Conservation (phyloP, 2,329 filamentous ascomycete genomes). For the Chrysoporthe puriensis region DNA sequence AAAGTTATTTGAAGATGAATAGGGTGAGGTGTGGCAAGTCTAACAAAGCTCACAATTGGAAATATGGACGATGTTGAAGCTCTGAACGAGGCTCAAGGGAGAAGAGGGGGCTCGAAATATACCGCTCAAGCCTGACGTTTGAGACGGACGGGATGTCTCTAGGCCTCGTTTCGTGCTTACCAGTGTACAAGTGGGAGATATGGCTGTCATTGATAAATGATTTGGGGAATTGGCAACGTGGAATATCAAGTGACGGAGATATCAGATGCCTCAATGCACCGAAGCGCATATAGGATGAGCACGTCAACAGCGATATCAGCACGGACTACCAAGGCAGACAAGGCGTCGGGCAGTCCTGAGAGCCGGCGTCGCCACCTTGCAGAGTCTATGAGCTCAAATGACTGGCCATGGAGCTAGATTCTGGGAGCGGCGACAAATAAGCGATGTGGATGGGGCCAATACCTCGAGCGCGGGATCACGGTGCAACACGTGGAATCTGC, state of each 20-base stretch:
- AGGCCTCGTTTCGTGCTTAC: background rate
- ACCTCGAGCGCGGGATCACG: background rate
- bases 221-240: background rate
- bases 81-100: background rate
- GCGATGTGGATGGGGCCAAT: background rate
- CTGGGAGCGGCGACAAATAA: too few relatives aligned
- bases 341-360: background rate
- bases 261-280: background rate
- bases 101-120: background rate
- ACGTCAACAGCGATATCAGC: background rate
- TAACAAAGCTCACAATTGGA: background rate
- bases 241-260: background rate
- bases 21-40: background rate
- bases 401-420: too few relatives aligned
- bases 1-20: constrained; percentile 11
- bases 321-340: background rate
- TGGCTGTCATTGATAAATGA: background rate
- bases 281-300: background rate
- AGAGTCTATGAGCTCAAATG: too few relatives aligned
- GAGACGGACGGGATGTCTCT: background rate
- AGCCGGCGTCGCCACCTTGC: background rate
- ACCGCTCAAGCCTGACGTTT: background rate
- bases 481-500: background rate
- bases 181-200: background rate
- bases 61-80: background rate